A percentile compares a stretch with the other conserved stretches of the same genome.
Conservation (phyloP, 179 eudicot species). For the Spergularia azorica region DNA sequence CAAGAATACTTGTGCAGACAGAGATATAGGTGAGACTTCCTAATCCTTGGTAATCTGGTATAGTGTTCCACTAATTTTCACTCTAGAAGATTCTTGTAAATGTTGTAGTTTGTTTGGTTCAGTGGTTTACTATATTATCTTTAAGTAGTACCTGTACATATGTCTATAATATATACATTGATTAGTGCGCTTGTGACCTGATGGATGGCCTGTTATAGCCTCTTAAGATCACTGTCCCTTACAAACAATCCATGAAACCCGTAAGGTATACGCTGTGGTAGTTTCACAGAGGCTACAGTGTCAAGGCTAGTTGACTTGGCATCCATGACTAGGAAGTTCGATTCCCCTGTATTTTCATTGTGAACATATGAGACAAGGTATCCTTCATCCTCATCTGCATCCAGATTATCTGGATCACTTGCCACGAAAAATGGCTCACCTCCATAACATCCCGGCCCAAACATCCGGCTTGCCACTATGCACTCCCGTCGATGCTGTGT, state of each 20-base stretch:
- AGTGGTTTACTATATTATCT: no score
- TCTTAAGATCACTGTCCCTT: conserved; percentile 29
- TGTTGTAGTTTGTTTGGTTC: neutral
- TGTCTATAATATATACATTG: no score
- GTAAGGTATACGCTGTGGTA: conserved; percentile 37
- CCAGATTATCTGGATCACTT: conserved; percentile 20
- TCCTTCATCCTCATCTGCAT: conserved; percentile 35
- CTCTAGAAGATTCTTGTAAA: no score
- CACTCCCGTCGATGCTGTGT: conserved; percentile 38
- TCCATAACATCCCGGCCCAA: conserved; percentile 32
- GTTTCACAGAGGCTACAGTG: conserved; percentile 30
- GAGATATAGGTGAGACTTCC: neutral
- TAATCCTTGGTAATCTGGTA: neutral
- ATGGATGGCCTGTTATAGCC: neutral
- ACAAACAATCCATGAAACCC: conserved; percentile 43
- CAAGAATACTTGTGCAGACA: neutral
- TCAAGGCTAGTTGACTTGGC: conserved; percentile 33
- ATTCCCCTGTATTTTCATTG: conserved; percentile 26
- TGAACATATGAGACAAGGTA: conserved; percentile 33
- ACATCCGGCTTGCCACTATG: conserved; percentile 53
- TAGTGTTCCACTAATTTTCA: neutral
- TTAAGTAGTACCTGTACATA: neutral
- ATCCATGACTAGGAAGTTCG: conserved; percentile 37
- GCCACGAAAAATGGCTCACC: conserved; percentile 40
- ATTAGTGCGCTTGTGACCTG: no score